These are phyloP conservation scores for Sclerotinia borealis DNA, from an alignment of 2,329 filamentous ascomycete species.

Conservation along the genomic window DNA sequence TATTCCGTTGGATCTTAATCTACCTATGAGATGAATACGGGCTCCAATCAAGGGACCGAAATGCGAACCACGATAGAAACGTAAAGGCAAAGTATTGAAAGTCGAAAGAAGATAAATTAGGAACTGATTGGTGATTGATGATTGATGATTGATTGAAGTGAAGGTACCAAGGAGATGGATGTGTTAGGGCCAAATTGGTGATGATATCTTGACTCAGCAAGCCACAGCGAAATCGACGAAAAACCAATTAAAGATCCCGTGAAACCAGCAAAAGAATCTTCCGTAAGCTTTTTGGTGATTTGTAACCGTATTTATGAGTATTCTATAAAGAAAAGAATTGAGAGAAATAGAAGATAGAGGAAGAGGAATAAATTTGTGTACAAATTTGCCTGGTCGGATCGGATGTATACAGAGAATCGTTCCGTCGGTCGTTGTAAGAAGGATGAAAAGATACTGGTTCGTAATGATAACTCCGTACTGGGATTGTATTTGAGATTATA, in stretches of 20 bases:
- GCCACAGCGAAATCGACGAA: not conserved
- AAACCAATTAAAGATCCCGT: not conserved
- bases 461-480: not conserved
- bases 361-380: not conserved
- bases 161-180: not conserved
- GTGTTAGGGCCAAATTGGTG: not conserved
- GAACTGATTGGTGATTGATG: not conserved
- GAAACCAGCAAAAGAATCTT: conserved; percentile 1
- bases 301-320: not conserved
- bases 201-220: conserved; percentile 8
- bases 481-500: not conserved
- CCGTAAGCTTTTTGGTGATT: conserved; percentile 7
- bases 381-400: conserved; percentile 1
- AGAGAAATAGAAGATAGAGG: not conserved
- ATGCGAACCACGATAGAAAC: not conserved
- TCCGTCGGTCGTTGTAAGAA: not conserved
- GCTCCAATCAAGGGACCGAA: conserved; percentile 5
- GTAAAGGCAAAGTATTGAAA: not conserved
- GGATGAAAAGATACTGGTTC: not conserved
- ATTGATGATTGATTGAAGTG: not conserved
- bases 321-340: not conserved
- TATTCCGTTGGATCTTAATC: not conserved
- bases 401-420: not conserved
- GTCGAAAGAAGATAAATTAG: not conserved
- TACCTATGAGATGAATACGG: not conserved